Evolutionary conservation across 23 red algal species (phyloP).

Genomic region (Chondrus crispus): DNA sequence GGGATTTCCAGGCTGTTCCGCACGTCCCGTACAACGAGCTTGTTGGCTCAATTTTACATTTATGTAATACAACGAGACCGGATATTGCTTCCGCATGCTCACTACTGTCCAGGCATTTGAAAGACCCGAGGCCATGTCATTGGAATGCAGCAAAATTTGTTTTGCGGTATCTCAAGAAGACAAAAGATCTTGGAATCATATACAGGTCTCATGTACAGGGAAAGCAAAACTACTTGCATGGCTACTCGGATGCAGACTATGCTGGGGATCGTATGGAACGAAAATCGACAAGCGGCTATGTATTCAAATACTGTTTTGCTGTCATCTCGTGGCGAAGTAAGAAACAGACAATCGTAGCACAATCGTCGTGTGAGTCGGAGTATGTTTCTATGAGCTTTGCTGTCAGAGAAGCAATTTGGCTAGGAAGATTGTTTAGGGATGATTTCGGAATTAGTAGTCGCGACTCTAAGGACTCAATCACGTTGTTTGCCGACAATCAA

Average conservation of each 20-base stretch:
- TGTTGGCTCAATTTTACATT: background rate
- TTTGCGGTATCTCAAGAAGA: slow-evolving; percentile 13
- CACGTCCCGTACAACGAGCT: background rate
- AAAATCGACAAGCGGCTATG: slow-evolving; percentile 1
- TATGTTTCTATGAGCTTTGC: background rate
- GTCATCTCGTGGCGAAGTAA: slow-evolving; percentile 1
- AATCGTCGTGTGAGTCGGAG: slow-evolving; percentile 25
- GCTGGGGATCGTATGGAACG: background rate
- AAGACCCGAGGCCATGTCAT: background rate
- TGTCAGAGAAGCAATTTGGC: slow-evolving; percentile 31
- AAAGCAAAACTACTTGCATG: background rate
- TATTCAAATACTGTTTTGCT: background rate
- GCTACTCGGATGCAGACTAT: background rate
- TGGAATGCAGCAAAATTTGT: slow-evolving; percentile 8
- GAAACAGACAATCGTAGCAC: slow-evolving; percentile 12
- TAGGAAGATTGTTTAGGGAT: background rate
- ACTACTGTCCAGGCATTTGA: background rate
- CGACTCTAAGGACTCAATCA: background rate
- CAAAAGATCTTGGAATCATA: background rate
- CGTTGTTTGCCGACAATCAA: background rate
- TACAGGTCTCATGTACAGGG: background rate
- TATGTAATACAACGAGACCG: slow-evolving; percentile 3
- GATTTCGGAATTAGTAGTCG: background rate
- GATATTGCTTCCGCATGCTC: background rate
- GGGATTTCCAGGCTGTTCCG: background rate